Conservation (phyloP, 768 basidiomycete genomes). For the Rhizopogon vinicolor region DNA sequence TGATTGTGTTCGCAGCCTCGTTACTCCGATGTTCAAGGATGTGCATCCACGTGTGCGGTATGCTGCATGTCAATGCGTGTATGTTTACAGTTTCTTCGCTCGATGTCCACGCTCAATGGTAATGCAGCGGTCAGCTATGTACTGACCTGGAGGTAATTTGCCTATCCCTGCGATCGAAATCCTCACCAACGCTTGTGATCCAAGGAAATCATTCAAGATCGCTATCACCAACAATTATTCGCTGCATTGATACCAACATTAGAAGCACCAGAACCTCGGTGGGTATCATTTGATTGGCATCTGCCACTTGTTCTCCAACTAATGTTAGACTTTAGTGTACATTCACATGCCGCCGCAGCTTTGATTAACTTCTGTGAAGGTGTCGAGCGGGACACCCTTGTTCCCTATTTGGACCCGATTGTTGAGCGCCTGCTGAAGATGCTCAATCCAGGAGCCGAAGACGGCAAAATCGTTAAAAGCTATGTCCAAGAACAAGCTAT, state of each 20-base stretch:
- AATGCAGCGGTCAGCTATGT: slow-evolving; percentile 74
- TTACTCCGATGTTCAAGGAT: slow-evolving; percentile 75
- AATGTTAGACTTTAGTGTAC: slow-evolving; percentile 48
- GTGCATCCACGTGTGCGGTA: slow-evolving; percentile 67
- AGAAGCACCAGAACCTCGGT: slow-evolving; percentile 74
- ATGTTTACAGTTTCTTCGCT: slow-evolving; percentile 22
- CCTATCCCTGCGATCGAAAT: not conserved
- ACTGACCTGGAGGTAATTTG: slow-evolving; percentile 74
- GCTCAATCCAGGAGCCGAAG: slow-evolving; percentile 47
- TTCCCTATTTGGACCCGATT: slow-evolving; percentile 77
- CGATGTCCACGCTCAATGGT: slow-evolving; percentile 1
- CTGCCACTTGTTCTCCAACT: slow-evolving; percentile 1
- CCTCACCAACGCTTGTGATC: not conserved
- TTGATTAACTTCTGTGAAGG: slow-evolving; percentile 92
- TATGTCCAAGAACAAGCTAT: slow-evolving; percentile 89
- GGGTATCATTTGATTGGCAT: slow-evolving; percentile 6
- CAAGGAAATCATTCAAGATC: slow-evolving; percentile 74
- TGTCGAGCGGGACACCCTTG: slow-evolving; percentile 64
- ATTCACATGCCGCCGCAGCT: slow-evolving; percentile 82
- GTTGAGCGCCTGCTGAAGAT: slow-evolving; percentile 60
- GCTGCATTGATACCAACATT: slow-evolving; percentile 66
- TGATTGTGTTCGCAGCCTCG: slow-evolving; percentile 42
- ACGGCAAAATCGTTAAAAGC: slow-evolving; percentile 36
- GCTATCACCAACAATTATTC: slow-evolving; percentile 66
- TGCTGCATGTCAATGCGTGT: slow-evolving; percentile 87